Conservation (phyloP, 1,284 basidiomycete genomes). For the Hortiboletus rubellus region DNA sequence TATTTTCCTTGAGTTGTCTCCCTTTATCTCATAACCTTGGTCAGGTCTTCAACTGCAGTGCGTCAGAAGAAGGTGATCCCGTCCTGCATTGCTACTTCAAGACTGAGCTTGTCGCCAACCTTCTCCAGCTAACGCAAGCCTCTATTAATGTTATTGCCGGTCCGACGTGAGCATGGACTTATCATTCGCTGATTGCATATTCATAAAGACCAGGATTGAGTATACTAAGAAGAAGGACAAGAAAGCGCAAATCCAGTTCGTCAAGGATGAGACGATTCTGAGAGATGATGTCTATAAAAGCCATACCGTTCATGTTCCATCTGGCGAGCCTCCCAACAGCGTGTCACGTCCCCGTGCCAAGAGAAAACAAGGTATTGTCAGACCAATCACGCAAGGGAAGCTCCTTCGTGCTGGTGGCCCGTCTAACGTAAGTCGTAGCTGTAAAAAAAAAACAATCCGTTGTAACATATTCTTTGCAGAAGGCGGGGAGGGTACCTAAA, state of each 20-base stretch:
- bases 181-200: conserved; percentile 3
- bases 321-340: conserved; percentile 85
- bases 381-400: conserved; percentile 86
- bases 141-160: conserved; percentile 74
- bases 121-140: conserved; percentile 81
- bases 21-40: background rate
- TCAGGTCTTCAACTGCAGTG: conserved; percentile 68
- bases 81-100: conserved; percentile 93
- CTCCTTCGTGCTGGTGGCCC: conserved; percentile 78
- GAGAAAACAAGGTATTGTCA: conserved; percentile 80
- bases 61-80: conserved; percentile 93
- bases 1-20: background rate
- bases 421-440: conserved; percentile 47
- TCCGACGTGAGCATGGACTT: conserved; percentile 58
- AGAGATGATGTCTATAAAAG: conserved; percentile 93
- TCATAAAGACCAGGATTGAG: conserved; percentile 58
- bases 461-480: conserved; percentile 35
- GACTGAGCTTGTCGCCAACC: conserved; percentile 87
- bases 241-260: conserved; percentile 82
- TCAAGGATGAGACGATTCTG: conserved; percentile 86
- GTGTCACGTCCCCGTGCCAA: conserved; percentile 82
- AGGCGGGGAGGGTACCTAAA: conserved; percentile 47
- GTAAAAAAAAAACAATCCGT: background rate
- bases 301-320: conserved; percentile 83
- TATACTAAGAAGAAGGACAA: conserved; percentile 99